These are phyloP conservation scores for Colletotrichum trifolii DNA, from an alignment of 2,329 filamentous ascomycete genomes.

Conservation along the genomic window DNA sequence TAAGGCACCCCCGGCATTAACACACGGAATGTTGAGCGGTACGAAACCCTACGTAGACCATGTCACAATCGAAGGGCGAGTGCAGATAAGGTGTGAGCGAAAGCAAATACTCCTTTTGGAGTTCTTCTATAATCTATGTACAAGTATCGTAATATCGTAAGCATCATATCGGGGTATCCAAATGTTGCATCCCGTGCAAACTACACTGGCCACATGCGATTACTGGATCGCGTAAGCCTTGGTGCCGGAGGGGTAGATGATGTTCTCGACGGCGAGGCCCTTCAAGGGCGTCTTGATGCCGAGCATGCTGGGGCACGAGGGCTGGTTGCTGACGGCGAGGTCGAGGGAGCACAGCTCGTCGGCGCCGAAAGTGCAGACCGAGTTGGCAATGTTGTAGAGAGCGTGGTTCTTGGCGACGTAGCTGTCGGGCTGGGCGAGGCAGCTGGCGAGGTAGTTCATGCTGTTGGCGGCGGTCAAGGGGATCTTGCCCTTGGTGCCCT, in stretches of 20 bases:
- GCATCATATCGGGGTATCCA: conserved; percentile 25
- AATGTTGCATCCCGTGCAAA: conserved; percentile 8
- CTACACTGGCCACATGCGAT: background rate
- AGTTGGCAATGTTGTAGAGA: conserved; percentile 65
- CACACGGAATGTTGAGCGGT: too few relatives aligned
- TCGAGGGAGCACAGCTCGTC: conserved; percentile 64
- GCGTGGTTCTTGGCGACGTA: conserved; percentile 65
- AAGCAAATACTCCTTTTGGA: conserved; percentile 1
- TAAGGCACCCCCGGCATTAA: too few relatives aligned
- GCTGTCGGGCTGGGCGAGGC: conserved; percentile 56
- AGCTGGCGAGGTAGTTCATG: conserved; percentile 64
- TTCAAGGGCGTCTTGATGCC: conserved; percentile 48
- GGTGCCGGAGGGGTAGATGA: conserved; percentile 62
- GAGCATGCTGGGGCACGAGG: conserved; percentile 58
- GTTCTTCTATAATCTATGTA: conserved; percentile 26
- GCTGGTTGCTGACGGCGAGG: conserved; percentile 61
- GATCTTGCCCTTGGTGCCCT: conserved; percentile 56
- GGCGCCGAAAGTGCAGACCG: conserved; percentile 59
- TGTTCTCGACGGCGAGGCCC: conserved; percentile 59
- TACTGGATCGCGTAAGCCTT: conserved; percentile 34
- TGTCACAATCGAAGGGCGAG: background rate
- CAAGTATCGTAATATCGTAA: conserved; percentile 34
- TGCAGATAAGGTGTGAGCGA: background rate
- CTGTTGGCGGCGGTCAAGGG: conserved; percentile 66
- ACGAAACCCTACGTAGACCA: too few relatives aligned